Evolutionary conservation across 192 early-diverging fungal species (phyloP), one percentile per base, ranked within the genome.

Genomic region (Umbelopsis ramanniana): DNA sequence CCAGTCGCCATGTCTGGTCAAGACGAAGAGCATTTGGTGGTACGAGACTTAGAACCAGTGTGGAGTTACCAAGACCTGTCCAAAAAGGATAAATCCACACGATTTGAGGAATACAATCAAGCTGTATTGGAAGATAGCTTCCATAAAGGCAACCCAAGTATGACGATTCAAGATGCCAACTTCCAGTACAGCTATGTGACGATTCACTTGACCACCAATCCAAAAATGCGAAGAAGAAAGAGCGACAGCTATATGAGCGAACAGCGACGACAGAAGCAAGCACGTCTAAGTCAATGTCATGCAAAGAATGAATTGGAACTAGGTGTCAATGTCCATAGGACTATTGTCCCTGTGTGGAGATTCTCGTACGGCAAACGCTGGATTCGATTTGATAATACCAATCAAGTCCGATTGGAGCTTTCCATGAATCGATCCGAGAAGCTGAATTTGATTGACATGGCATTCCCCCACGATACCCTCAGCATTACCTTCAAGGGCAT

Each of bases 291-390:
- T 35, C 57, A 63, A 63, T 63, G 57, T 33, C 26, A 63, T 6
- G 26, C 33, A 38, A 38, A 63, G 33, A 63, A 37, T 19, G 33
- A 63, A 26, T 37, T 72, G 35, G 63, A 71, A 26, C 21, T 72
- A 4, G 53, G 67, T 38, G 71, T 72, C 21, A 52, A 76, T 22
- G 52, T 76, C 4, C 75, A 48, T 15, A 69, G 77, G 5, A 68
- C 69, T 0, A 66, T 74, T 7, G 66, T 67, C 15, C 77, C 77
- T 15, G 69, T 74, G 0, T 78, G 76, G 76, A 67, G 77, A 69
- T 79, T 67, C 50, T 69, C 74, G 21, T 52, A 79, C 10, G 77
- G 74, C 46, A 79, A 79, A 53, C 66, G 73, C 6, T 74, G 74
- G 77, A 63, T 66, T 35, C 63, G 72, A 53, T 74, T 79, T 55